Base-by-base conservation (phyloP, 1,284 basidiomycete genomes). In the Wallemia ichthyophaga region DNA sequence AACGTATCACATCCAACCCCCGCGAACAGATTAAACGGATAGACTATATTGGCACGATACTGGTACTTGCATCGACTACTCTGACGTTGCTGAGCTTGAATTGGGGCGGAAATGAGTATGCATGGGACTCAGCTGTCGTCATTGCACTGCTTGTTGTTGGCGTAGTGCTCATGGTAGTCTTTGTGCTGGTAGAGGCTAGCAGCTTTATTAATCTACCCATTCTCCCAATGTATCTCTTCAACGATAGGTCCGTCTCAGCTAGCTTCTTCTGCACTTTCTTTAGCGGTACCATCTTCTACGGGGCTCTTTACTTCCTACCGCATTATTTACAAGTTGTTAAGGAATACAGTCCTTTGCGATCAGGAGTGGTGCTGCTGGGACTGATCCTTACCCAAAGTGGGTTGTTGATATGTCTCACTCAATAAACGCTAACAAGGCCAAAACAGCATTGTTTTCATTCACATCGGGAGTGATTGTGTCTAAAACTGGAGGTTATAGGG, bases 41-140 rank as follows among this genome's bases (percentile, higher is more conserved):
- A 23, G 82, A 85, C 65, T 84, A 80, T 62, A 62, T 77, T 25
- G 82, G 82, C 0, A 72, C 75, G 0, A 60, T 72, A 0, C 67
- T 83, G 21, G 79, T 78, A 0, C 73, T 83, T 7, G 71, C 71
- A 0, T 80, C 75, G n/a, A 78, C 79, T 31, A 72, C 76, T 2
- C 69, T 82, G 3, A 67, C 84, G 23, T 73, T 83, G 53, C 71
- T 84, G 15, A 80, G 81, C 0, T 72, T 85, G 21, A 82, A 82
- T 32, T 85, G 82, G 82, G 81, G 79, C 25, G 81, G 81, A 1
- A 73, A 79, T 0, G 77, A 77, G 1, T 81, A 81, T 63, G 74
- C 80, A 2, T 82, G 81, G 80, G 70, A 67, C 5, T 82, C 80
- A 0, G 73, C 78, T 0, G 70, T 76, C 0, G 78, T 83, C 15